These are phyloP conservation scores for Liquidambar formosana DNA, from an alignment of 164 flowering plant genomes.

Conservation along the genomic window DNA sequence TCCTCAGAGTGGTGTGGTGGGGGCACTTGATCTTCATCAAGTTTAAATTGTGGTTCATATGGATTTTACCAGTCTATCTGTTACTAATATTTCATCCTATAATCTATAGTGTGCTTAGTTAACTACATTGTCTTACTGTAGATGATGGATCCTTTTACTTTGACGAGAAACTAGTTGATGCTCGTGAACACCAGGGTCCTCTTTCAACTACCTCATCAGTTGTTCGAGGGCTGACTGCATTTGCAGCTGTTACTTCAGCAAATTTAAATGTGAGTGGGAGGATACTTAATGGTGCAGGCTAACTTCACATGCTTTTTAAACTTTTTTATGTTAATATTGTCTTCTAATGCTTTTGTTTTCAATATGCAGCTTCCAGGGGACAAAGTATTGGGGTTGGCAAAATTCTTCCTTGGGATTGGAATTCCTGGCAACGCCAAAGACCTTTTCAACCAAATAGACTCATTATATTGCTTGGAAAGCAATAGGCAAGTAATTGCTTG, in stretches of 20 bases:
- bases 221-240: constrained; percentile 73
- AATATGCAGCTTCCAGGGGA: constrained; percentile 77
- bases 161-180: constrained; percentile 77
- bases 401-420: constrained; percentile 85
- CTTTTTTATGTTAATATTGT: not conserved
- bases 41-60: not conserved
- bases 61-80: not conserved
- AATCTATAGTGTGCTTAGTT: not conserved
- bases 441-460: constrained; percentile 76
- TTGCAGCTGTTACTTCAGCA: constrained; percentile 66
- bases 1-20: no score
- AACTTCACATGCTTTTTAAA: not conserved
- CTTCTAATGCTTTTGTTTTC: constrained; percentile 6
- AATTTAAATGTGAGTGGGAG: constrained; percentile 55
- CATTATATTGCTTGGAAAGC: constrained; percentile 74
- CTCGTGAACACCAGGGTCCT: constrained; percentile 63
- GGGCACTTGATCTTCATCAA: no score
- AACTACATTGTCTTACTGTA: constrained; percentile 17
- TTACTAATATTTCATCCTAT: not conserved
- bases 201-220: constrained; percentile 83
- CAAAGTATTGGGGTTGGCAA: constrained; percentile 82
- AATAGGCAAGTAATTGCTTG: constrained; percentile 49
- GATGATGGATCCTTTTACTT: constrained; percentile 90
- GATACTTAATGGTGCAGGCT: not conserved
- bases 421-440: constrained; percentile 80